These are phyloP conservation scores for Phialophora macrospora DNA, from an alignment of 2,329 filamentous ascomycete species.

Conservation along the genomic window DNA sequence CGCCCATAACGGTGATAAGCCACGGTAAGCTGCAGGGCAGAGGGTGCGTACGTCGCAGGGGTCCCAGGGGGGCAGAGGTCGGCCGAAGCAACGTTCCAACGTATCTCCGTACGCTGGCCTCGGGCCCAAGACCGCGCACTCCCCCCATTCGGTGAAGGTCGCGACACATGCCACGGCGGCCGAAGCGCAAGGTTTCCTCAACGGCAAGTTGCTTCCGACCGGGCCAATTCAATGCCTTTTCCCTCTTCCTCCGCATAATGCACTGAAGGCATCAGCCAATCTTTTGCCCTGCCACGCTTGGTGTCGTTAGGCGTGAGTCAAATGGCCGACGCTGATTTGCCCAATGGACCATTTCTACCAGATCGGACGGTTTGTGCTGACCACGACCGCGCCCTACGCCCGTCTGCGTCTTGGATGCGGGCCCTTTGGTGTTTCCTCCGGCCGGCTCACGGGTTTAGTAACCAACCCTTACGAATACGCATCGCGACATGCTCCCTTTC, in stretches of 20 bases:
- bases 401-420: slow-evolving; percentile 9
- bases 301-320: slow-evolving; percentile 30
- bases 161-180: not conserved
- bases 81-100: slow-evolving; percentile 9
- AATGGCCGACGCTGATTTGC: slow-evolving; percentile 26
- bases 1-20: slow-evolving; percentile 5
- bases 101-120: not conserved
- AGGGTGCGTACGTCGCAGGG: not conserved
- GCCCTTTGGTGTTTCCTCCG: slow-evolving; percentile 18
- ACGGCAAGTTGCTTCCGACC: slow-evolving; percentile 26
- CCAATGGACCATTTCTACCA: slow-evolving; percentile 7
- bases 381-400: slow-evolving; percentile 22
- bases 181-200: slow-evolving; percentile 7
- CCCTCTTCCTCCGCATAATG: slow-evolving; percentile 12
- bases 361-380: slow-evolving; percentile 17
- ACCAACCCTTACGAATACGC: slow-evolving; percentile 18
- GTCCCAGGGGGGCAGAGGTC: not conserved
- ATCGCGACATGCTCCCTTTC: not conserved
- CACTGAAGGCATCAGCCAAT: slow-evolving; percentile 23
- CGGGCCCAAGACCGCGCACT: slow-evolving; percentile 2
- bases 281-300: slow-evolving; percentile 17
- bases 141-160: slow-evolving; percentile 12
- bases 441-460: slow-evolving; percentile 26
- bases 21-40: not conserved
- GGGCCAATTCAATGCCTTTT: slow-evolving; percentile 13